Percentiles rank a stretch among this genome's conserved stretches.
Conservation (phyloP, 257 asterid species). For the Cordia subcordata region DNA sequence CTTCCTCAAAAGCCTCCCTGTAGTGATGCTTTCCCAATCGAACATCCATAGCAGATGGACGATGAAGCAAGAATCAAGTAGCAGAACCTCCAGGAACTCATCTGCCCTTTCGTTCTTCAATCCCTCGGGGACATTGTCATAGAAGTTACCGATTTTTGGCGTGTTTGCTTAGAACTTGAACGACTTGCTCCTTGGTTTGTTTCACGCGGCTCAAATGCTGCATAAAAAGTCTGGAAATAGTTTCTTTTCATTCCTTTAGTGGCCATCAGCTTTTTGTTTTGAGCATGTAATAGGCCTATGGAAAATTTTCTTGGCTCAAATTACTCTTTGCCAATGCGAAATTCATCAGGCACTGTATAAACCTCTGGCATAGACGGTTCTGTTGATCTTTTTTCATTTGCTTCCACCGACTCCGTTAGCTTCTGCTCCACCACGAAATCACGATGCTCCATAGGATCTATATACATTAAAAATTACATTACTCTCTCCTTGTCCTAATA, state of each 20-base stretch:
- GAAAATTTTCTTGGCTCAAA: too few species aligned
- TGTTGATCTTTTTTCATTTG: too few species aligned
- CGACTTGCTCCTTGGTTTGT: not conserved
- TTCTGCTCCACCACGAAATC: too few species aligned
- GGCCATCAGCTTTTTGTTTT: not conserved
- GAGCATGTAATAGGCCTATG: not conserved
- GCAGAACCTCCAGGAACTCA: slow-evolving; percentile 8
- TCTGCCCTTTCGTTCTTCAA: not conserved
- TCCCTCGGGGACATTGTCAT: not conserved
- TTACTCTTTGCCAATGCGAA: too few species aligned
- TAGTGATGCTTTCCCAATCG: not conserved
- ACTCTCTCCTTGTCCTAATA: too few species aligned
- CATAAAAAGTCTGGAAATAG: not conserved
- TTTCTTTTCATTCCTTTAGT: slow-evolving; percentile 3
- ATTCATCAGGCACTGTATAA: too few species aligned
- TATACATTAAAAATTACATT: too few species aligned
- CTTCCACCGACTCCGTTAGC: too few species aligned
- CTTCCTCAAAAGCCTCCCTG: not conserved
- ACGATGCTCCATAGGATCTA: too few species aligned
- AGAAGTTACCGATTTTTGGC: not conserved
- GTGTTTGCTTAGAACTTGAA: not conserved
- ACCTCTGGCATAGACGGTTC: too few species aligned
- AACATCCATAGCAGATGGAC: slow-evolving; percentile 4
- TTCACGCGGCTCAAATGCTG: not conserved
- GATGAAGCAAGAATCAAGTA: slow-evolving; percentile 18